Percentiles rank a stretch among this genome's conserved stretches.
Conservation (phyloP, 192 early-diverging fungal species). For the Coemansia nantahalensis region DNA sequence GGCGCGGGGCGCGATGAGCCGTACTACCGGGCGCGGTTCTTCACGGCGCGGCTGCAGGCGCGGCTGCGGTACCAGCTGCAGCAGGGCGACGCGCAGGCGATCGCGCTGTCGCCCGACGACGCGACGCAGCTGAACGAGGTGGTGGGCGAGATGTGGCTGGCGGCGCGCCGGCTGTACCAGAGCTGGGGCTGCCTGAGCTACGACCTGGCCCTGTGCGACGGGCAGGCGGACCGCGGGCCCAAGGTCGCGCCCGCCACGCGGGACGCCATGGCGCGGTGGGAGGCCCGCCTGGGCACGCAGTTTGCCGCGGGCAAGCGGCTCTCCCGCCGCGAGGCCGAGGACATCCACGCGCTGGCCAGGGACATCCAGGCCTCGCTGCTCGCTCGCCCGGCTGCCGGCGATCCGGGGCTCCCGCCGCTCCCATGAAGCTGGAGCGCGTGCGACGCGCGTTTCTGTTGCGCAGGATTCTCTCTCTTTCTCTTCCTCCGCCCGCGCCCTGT, state of each 20-base stretch:
- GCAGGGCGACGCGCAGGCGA: conserved; percentile 8
- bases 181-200: conserved; percentile 43
- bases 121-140: conserved; percentile 38
- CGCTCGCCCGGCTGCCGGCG: conserved; percentile 2
- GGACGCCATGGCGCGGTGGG: conserved; percentile 28
- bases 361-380: conserved; percentile 24
- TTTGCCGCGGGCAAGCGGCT: conserved; percentile 15
- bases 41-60: conserved; percentile 36
- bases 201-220: conserved; percentile 39
- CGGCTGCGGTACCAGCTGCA: conserved; percentile 34
- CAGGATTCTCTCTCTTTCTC: too few species aligned
- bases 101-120: conserved; percentile 20
- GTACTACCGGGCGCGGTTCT: conserved; percentile 45
- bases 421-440: too few species aligned
- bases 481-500: too few species aligned
- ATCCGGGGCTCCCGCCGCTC: background rate
- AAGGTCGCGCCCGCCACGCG: conserved; percentile 21
- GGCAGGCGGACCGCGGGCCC: conserved; percentile 3
- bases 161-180: conserved; percentile 37
- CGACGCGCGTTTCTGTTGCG: too few species aligned
- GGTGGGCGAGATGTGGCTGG: conserved; percentile 35
- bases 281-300: conserved; percentile 16
- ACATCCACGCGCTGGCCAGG: conserved; percentile 20
- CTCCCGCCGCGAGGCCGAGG: conserved; percentile 18
- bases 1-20: conserved; percentile 17